These are phyloP conservation scores for Colletotrichum sp. DNA, from an alignment of 2,329 filamentous ascomycete species.

Conservation along the genomic window DNA sequence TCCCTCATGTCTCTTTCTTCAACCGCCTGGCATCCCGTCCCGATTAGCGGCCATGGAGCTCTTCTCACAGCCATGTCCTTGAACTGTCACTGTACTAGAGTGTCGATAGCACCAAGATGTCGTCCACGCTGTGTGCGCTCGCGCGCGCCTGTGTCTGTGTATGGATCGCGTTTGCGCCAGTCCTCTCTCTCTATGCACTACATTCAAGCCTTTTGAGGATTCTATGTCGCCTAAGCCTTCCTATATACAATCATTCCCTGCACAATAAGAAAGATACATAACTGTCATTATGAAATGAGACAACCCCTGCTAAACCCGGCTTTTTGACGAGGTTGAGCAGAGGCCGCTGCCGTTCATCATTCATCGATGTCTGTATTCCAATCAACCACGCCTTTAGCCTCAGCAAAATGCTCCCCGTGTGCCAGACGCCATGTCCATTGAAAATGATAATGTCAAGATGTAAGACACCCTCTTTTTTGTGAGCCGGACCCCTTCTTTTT, in stretches of 20 bases:
- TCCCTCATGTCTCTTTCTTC: not conserved
- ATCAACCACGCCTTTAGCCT: not conserved
- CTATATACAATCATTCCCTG: not conserved
- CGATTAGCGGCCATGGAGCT: not conserved
- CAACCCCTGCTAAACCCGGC: not conserved
- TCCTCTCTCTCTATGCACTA: not conserved
- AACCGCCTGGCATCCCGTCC: not conserved
- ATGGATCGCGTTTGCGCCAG: not conserved
- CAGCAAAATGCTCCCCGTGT: conserved; percentile 4
- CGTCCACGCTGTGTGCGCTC: not conserved
- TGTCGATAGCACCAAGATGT: not conserved
- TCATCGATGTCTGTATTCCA: conserved; percentile 2
- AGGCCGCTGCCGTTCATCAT: not conserved
- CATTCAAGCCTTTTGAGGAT: not conserved
- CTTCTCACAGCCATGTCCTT: not conserved
- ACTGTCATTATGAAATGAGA: not conserved
- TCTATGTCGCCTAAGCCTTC: not conserved
- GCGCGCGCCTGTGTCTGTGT: not conserved
- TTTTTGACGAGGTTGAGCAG: not conserved
- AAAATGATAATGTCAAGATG: conserved; percentile 10
- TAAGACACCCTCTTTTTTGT: conserved; percentile 9
- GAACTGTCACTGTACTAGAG: not conserved
- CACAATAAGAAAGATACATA: not conserved
- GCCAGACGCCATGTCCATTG: conserved; percentile 9
- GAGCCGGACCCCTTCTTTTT: conserved; percentile 13